Percentiles rank a stretch among this genome's conserved stretches.
Conservation (phyloP, 2,329 filamentous ascomycete genomes). For the Diaporthe sp. region DNA sequence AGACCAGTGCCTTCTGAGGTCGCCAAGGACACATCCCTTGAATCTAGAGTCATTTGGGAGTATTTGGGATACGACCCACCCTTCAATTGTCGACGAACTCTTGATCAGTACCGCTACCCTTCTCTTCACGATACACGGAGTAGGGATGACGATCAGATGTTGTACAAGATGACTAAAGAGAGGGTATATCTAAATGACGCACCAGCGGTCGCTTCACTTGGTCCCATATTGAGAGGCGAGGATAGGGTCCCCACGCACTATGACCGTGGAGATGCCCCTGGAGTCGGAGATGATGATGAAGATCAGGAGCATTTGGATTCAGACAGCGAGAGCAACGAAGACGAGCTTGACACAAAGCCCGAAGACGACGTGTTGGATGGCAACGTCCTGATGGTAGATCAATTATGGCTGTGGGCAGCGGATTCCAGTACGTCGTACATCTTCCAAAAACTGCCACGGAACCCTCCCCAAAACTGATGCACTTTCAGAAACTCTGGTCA, state of each 20-base stretch:
- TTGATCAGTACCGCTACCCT: conserved; percentile 71
- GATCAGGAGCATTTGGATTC: not conserved
- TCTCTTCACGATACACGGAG: conserved; percentile 66
- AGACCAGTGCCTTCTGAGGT: conserved; percentile 63
- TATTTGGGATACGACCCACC: conserved; percentile 67
- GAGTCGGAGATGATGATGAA: conserved; percentile 24
- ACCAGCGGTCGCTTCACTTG: not conserved
- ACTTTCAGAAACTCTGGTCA: conserved; percentile 55
- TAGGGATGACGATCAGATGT: conserved; percentile 70
- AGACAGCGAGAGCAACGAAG: conserved; percentile 10
- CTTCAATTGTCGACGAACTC: conserved; percentile 65
- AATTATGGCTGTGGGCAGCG: conserved; percentile 67
- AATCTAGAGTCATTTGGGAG: conserved; percentile 68
- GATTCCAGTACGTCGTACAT: conserved; percentile 53
- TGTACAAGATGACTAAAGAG: conserved; percentile 69
- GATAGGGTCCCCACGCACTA: not conserved
- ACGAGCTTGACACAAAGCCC: not conserved
- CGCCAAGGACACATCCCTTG: conserved; percentile 60
- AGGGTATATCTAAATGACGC: not conserved
- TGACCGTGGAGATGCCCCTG: not conserved
- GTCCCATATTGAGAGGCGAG: not conserved
- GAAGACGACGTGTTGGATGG: conserved; percentile 52
- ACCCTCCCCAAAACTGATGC: not conserved
- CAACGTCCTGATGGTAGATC: conserved; percentile 71
- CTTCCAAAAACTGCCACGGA: rapidly evolving